Percentiles rank a stretch among this genome's conserved stretches.
Conservation (phyloP, 257 asterid species). For the Solanum acaule region DNA sequence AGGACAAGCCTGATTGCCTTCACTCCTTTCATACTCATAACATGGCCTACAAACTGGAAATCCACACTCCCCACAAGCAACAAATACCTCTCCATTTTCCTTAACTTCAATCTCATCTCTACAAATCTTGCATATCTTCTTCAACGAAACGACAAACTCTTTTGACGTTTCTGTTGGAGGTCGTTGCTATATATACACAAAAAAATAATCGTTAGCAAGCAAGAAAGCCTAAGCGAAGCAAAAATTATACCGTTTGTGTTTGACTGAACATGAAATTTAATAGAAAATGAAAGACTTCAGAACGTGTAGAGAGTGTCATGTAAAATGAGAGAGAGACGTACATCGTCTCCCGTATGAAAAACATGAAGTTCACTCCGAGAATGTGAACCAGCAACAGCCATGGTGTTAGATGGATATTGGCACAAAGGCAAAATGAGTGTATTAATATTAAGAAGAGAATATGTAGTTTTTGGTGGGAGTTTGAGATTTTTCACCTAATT, state of each 20-base stretch:
- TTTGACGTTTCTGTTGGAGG: conserved; percentile 9
- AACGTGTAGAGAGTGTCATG: background rate
- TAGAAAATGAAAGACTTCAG: background rate
- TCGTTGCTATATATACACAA: background rate
- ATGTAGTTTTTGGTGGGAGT: background rate
- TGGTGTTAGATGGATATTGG: conserved; percentile 9
- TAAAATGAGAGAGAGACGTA: background rate
- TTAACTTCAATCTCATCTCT: conserved; percentile 49
- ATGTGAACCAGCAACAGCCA: conserved; percentile 50
- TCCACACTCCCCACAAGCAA: conserved; percentile 56
- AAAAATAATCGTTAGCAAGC: background rate
- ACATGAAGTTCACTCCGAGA: conserved; percentile 33
- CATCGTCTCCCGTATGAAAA: conserved; percentile 33
- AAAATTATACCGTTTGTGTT: background rate
- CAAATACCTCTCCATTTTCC: conserved; percentile 42
- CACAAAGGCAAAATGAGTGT: background rate
- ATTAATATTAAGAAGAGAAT: background rate
- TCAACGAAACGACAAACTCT: background rate
- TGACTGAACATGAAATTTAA: background rate
- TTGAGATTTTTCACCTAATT: conserved; percentile 26
- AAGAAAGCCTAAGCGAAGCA: background rate
- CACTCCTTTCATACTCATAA: conserved; percentile 65
- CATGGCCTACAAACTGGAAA: conserved; percentile 76
- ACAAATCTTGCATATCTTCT: conserved; percentile 49
- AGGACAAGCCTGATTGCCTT: conserved; percentile 67